A percentile compares a stretch with the other conserved stretches of the same genome.
Conservation (phyloP, 495 filamentous ascomycete genomes). For the Penicillium bovifimosum region DNA sequence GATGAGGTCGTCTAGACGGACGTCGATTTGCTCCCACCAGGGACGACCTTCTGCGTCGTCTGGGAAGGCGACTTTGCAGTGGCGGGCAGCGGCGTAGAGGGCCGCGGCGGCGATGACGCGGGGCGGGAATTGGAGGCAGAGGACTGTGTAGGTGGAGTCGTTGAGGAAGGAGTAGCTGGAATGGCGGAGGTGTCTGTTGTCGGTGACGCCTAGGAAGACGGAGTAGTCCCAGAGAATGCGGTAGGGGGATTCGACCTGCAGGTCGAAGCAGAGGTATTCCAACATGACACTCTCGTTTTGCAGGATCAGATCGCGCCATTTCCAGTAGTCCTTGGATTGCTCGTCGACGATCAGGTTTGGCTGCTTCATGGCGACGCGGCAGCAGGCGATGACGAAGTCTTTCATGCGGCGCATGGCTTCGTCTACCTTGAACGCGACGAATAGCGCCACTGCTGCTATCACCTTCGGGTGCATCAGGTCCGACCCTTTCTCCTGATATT, state of each 20-base stretch:
- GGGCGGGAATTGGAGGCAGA: slow-evolving; percentile 76
- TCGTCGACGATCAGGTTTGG: slow-evolving; percentile 81
- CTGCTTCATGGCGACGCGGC: slow-evolving; percentile 92
- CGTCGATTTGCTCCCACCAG: slow-evolving; percentile 77
- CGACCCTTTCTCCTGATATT: slow-evolving; percentile 43
- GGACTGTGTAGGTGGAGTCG: slow-evolving; percentile 73
- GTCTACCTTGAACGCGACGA: slow-evolving; percentile 93
- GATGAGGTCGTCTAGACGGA: slow-evolving; percentile 56
- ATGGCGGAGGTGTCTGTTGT: slow-evolving; percentile 72
- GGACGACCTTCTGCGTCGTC: slow-evolving; percentile 67
- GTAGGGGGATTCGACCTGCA: slow-evolving; percentile 82
- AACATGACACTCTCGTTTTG: slow-evolving; percentile 86
- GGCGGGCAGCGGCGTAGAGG: slow-evolving; percentile 75
- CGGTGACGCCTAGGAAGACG: slow-evolving; percentile 58
- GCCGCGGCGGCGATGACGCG: slow-evolving; percentile 78
- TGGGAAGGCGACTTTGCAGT: slow-evolving; percentile 62
- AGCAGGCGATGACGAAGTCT: slow-evolving; percentile 86
- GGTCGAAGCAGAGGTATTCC: slow-evolving; percentile 88
- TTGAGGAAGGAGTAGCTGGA: slow-evolving; percentile 89
- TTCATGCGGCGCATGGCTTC: slow-evolving; percentile 92
- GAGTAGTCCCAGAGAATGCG: slow-evolving; percentile 73
- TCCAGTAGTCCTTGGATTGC: slow-evolving; percentile 94
- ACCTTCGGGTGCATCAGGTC: slow-evolving; percentile 73
- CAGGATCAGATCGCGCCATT: slow-evolving; percentile 89
- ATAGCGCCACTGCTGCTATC: slow-evolving; percentile 82